Evolutionary conservation across 2,329 filamentous ascomycete species (phyloP).

Genomic region (Orbilia brochopaga): DNA sequence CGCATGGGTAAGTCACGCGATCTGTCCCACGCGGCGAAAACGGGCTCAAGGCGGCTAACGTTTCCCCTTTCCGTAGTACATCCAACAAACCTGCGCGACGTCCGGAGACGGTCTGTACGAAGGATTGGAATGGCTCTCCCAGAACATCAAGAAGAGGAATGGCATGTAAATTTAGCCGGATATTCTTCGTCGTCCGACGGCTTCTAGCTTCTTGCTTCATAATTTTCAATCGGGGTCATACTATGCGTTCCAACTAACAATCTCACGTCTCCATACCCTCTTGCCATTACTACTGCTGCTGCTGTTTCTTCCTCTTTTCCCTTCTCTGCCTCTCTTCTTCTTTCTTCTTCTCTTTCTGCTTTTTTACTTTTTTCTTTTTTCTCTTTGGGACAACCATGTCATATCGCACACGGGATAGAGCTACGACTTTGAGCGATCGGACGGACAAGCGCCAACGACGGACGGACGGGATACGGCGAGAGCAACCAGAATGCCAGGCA

Average conservation of each 20-base stretch:
- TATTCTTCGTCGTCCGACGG: not conserved
- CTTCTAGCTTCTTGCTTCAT: slow-evolving; percentile 1
- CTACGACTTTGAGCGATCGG: slow-evolving; percentile 1
- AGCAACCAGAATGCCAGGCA: not conserved
- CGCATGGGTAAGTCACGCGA: slow-evolving; percentile 80
- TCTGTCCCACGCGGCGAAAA: not conserved
- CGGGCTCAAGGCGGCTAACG: slow-evolving; percentile 51
- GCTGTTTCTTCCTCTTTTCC: not conserved
- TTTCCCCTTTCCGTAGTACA: slow-evolving; percentile 70
- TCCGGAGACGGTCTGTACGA: slow-evolving; percentile 99
- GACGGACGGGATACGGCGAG: not conserved
- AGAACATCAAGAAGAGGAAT: slow-evolving; percentile 74
- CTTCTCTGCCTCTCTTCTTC: no score
- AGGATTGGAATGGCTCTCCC: slow-evolving; percentile 92
- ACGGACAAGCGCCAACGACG: slow-evolving; percentile 6
- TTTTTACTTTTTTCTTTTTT: slow-evolving; percentile 2
- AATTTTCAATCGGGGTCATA: not conserved
- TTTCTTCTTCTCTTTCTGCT: not conserved
- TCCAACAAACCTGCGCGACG: slow-evolving; percentile 99
- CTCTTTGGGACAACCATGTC: slow-evolving; percentile 1
- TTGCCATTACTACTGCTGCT: not conserved
- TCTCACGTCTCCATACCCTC: slow-evolving; percentile 11
- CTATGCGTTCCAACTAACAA: not conserved
- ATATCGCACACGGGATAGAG: slow-evolving; percentile 1
- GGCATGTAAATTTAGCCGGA: slow-evolving; percentile 34